A percentile compares a stretch with the other conserved stretches of the same genome.
Evolutionary conservation across 164 flowering plant genomes (phyloP).

Genomic region (Piper betle): DNA sequence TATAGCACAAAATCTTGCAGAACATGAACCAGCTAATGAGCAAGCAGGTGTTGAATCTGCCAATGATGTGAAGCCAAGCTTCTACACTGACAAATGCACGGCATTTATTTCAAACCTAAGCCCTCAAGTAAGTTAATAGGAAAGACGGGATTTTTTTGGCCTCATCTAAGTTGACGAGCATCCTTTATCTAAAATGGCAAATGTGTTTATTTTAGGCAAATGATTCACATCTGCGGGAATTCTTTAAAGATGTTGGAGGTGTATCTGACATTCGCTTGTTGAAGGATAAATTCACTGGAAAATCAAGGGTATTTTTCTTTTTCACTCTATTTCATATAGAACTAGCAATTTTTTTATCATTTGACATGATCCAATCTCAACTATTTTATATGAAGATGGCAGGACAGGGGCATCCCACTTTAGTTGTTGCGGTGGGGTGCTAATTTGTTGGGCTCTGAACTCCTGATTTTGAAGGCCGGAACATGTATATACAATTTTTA

Average conservation of each 20-base stretch:
- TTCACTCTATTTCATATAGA: conserved; percentile 7
- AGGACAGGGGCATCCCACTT: neutral
- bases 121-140: conserved; percentile 32
- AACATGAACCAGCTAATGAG: conserved; percentile 8
- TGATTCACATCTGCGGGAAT: conserved; percentile 38
- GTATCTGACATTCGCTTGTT: conserved; percentile 63
- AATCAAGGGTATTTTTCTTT: conserved; percentile 58
- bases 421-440: too few species aligned
- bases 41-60: conserved; percentile 17
- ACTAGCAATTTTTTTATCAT: neutral
- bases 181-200: neutral
- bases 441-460: too few species aligned
- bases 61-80: conserved; percentile 16
- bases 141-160: neutral
- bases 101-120: conserved; percentile 72
- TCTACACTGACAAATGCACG: conserved; percentile 70
- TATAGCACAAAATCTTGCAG: neutral
- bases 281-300: conserved; percentile 61
- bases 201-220: conserved; percentile 37
- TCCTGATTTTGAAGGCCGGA: too few species aligned
- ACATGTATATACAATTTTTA: too few species aligned
- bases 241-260: conserved; percentile 87
- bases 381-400: neutral
- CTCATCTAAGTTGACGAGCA: neutral
- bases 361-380: neutral